Conservation (phyloP, 176 grass and related monocot genomes). For the Musa troglodytarum region DNA sequence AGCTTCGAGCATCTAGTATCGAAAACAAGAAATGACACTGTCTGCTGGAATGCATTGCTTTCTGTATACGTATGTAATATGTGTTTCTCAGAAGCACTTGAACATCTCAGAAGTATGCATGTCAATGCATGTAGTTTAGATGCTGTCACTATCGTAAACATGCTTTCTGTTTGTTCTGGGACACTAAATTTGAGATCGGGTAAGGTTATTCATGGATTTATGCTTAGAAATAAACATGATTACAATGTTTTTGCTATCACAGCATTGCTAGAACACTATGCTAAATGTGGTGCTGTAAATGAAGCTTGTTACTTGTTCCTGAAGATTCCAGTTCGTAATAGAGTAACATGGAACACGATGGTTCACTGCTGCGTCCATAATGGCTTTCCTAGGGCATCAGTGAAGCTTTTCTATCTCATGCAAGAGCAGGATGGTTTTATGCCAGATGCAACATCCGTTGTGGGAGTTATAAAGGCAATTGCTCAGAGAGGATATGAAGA, state of each 20-base stretch:
- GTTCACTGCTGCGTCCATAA: constrained; percentile 15
- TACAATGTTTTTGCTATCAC: constrained; percentile 3
- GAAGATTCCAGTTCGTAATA: constrained; percentile 10
- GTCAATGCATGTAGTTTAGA: constrained; percentile 4
- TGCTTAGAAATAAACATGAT: constrained; percentile 13
- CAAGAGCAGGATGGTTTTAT: constrained; percentile 13
- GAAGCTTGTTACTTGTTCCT: constrained; percentile 15
- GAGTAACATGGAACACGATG: constrained; percentile 27
- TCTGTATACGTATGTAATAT: background rate
- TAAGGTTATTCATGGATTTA: constrained; percentile 20
- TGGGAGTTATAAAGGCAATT: constrained; percentile 19
- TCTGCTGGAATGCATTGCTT: constrained; percentile 20
- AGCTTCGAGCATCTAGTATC: constrained; percentile 1
- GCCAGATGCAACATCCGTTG: constrained; percentile 23
- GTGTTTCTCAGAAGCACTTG: constrained; percentile 13
- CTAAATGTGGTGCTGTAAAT: constrained; percentile 4
- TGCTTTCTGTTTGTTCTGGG: constrained; percentile 16
- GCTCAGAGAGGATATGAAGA: constrained; percentile 8
- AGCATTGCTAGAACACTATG: constrained; percentile 16
- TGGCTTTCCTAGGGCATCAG: constrained; percentile 8
- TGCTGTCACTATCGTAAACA: constrained; percentile 14
- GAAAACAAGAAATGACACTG: background rate
- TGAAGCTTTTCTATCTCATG: constrained; percentile 27
- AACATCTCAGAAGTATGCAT: constrained; percentile 9
- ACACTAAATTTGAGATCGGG: constrained; percentile 10